These are phyloP conservation scores for Biscogniauxia sp. DNA, from an alignment of 2,329 filamentous ascomycete genomes.

Conservation along the genomic window DNA sequence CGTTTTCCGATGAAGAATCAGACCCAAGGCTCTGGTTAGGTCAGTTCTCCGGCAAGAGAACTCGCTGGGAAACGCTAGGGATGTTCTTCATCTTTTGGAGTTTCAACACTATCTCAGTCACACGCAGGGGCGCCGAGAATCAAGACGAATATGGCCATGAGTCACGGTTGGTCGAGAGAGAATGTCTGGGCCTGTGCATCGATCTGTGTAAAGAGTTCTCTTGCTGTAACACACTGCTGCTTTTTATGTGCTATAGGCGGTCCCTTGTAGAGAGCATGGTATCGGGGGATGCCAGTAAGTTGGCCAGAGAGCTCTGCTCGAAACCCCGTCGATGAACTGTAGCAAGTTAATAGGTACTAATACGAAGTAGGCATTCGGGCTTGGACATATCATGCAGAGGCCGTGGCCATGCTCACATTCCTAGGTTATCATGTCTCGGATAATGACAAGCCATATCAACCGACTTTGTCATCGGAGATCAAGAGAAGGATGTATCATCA, in stretches of 20 bases:
- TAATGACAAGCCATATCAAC: conserved; percentile 14
- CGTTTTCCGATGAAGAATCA: conserved; percentile 35
- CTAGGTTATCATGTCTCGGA: conserved; percentile 49
- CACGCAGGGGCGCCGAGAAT: conserved; percentile 2
- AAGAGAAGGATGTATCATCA: conserved; percentile 33
- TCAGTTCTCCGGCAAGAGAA: conserved; percentile 37
- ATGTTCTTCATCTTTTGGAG: conserved; percentile 35
- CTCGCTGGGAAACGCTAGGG: conserved; percentile 45
- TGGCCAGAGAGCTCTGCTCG: too few species aligned
- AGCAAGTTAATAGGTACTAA: background rate
- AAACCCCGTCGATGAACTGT: conserved; percentile 1
- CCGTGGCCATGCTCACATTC: conserved; percentile 38
- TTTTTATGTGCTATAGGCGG: conserved; percentile 21
- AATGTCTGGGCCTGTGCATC: conserved; percentile 24
- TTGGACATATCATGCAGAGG: conserved; percentile 28
- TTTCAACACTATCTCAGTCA: conserved; percentile 9
- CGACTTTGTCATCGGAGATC: conserved; percentile 24
- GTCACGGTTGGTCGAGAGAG: conserved; percentile 14
- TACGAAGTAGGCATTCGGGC: conserved; percentile 22
- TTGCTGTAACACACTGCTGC: conserved; percentile 24
- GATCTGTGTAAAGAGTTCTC: conserved; percentile 29
- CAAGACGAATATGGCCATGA: conserved; percentile 10
- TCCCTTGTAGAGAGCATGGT: conserved; percentile 19
- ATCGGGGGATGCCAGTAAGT: conserved; percentile 28
- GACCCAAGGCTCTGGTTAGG: conserved; percentile 37